A percentile compares a stretch with the other conserved stretches of the same genome.
Evolutionary conservation across 1,139 yeast genomes (phyloP).

Genomic region (Geotrichum reessii): DNA sequence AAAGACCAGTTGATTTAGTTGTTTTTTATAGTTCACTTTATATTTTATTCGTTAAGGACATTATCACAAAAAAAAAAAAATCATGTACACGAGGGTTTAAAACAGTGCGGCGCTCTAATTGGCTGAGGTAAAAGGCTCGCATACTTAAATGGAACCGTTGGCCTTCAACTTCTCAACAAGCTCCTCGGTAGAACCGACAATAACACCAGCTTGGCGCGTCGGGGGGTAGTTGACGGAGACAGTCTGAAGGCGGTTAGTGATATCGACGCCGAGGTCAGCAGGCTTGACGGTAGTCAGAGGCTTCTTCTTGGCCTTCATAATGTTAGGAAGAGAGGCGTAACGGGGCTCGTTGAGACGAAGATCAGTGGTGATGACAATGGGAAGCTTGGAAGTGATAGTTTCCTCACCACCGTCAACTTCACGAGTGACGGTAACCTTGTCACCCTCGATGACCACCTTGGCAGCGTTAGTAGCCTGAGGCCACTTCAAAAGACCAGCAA

Average conservation of each 20-base stretch:
- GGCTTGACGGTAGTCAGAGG: slow-evolving; percentile 70
- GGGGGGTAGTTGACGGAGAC: slow-evolving; percentile 82
- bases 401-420: slow-evolving; percentile 96
- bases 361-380: slow-evolving; percentile 86
- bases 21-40: not conserved
- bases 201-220: slow-evolving; percentile 71
- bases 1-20: too few species aligned
- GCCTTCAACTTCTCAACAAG: slow-evolving; percentile 74
- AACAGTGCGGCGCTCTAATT: not conserved
- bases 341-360: slow-evolving; percentile 91
- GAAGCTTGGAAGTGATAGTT: slow-evolving; percentile 69
- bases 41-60: not conserved
- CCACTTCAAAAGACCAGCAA: slow-evolving; percentile 92
- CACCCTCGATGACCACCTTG: slow-evolving; percentile 62
- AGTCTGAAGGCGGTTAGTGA: slow-evolving; percentile 59
- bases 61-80: not conserved
- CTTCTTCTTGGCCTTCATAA: slow-evolving; percentile 98
- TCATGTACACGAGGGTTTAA: not conserved
- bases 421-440: slow-evolving; percentile 67
- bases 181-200: slow-evolving; percentile 76
- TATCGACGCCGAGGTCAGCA: slow-evolving; percentile 65
- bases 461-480: slow-evolving; percentile 97
- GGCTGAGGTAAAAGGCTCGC: not conserved
- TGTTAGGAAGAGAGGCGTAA: slow-evolving; percentile 86
- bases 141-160: slow-evolving; percentile 32